These are phyloP conservation scores for Epichloe sp. DNA, from an alignment of 2,329 filamentous ascomycete species.

Conservation along the genomic window DNA sequence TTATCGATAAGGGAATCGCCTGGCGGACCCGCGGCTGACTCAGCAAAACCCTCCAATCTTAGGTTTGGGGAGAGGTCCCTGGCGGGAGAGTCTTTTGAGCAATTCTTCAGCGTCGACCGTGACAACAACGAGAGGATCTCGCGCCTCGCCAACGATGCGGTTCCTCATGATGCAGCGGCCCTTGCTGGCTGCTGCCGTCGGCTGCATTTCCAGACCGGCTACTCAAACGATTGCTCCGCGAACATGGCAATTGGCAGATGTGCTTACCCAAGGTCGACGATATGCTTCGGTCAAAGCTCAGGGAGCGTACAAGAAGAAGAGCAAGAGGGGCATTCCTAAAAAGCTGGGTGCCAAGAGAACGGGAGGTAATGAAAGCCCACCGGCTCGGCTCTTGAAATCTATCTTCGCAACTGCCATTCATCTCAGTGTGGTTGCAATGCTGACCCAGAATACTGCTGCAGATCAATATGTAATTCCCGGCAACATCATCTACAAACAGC, in stretches of 20 bases:
- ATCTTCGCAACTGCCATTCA: neutral
- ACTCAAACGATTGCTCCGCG: neutral
- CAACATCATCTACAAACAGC: slow-evolving; percentile 96
- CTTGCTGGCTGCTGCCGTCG: slow-evolving; percentile 24
- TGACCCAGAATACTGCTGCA: slow-evolving; percentile 20
- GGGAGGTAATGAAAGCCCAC: slow-evolving; percentile 48
- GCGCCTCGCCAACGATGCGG: slow-evolving; percentile 25
- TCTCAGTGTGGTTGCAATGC: neutral
- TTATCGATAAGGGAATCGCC: neutral
- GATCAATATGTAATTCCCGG: slow-evolving; percentile 89
- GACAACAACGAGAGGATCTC: neutral
- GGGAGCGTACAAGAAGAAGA: slow-evolving; percentile 53
- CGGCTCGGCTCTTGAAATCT: neutral
- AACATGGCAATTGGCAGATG: slow-evolving; percentile 22
- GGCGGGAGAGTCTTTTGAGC: neutral
- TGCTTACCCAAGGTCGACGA: slow-evolving; percentile 35
- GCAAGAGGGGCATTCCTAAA: slow-evolving; percentile 53
- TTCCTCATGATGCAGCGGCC: slow-evolving; percentile 34
- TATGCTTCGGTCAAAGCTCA: slow-evolving; percentile 50
- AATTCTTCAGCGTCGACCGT: neutral
- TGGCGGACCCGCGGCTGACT: neutral
- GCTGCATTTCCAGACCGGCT: slow-evolving; percentile 1
- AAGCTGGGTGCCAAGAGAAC: slow-evolving; percentile 90
- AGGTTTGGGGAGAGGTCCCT: neutral
- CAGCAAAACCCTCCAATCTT: slow-evolving; percentile 5